Evolutionary conservation across 768 basidiomycete genomes (phyloP).

Genomic region (Austroboletus festivus): DNA sequence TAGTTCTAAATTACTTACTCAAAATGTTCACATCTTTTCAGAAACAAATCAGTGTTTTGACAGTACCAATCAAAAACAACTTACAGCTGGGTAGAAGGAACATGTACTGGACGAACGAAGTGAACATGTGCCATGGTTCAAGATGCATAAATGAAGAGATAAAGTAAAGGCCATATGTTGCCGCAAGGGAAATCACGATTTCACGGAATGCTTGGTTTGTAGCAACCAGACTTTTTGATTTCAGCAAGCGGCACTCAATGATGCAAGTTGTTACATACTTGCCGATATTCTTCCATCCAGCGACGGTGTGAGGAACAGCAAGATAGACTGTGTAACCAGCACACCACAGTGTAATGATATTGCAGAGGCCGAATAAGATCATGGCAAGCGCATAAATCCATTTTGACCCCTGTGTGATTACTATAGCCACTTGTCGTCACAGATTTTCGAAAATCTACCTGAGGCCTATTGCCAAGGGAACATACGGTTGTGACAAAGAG

Average conservation of each 20-base stretch:
- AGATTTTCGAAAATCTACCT: slow-evolving; percentile 31
- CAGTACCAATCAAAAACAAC: slow-evolving; percentile 25
- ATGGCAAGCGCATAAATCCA: slow-evolving; percentile 79
- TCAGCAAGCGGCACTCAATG: slow-evolving; percentile 23
- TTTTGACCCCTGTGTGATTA: slow-evolving; percentile 62
- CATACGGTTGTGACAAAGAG: slow-evolving; percentile 81
- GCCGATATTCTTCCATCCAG: slow-evolving; percentile 71
- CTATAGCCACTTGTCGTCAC: slow-evolving; percentile 2
- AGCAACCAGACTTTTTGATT: slow-evolving; percentile 48
- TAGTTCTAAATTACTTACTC: slow-evolving; percentile 39
- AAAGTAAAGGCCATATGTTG: slow-evolving; percentile 83
- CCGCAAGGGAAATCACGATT: slow-evolving; percentile 76
- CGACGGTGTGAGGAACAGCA: slow-evolving; percentile 69
- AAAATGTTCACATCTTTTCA: slow-evolving; percentile 71
- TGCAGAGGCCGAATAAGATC: slow-evolving; percentile 74
- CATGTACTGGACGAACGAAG: slow-evolving; percentile 88
- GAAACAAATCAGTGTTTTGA: slow-evolving; percentile 7
- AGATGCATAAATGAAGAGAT: slow-evolving; percentile 83
- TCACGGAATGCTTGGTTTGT: slow-evolving; percentile 73
- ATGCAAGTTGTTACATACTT: slow-evolving; percentile 44
- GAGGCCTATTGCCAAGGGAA: slow-evolving; percentile 89
- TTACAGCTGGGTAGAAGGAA: slow-evolving; percentile 78
- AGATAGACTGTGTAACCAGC: slow-evolving; percentile 89
- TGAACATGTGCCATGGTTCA: slow-evolving; percentile 98
- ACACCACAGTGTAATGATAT: slow-evolving; percentile 81